Conservation (phyloP, 495 filamentous ascomycete genomes). For the Amniculicola lignicola region DNA sequence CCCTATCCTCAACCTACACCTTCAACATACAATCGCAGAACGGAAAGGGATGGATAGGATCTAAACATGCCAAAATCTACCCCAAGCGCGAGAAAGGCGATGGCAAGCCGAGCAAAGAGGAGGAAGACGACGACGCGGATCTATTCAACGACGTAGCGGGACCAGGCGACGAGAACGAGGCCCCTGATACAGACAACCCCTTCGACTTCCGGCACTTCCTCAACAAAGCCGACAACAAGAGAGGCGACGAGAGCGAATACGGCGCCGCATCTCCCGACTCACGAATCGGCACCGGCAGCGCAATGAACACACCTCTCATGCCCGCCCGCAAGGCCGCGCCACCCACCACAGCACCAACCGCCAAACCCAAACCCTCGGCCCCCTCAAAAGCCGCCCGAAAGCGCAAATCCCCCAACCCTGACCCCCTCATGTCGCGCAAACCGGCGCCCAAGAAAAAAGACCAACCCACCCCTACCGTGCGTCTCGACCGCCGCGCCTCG, state of each 20-base stretch:
- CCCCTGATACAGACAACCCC: slow-evolving; percentile 53
- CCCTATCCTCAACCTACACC: slow-evolving; percentile 51
- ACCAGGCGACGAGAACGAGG: slow-evolving; percentile 42
- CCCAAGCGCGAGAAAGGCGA: slow-evolving; percentile 10
- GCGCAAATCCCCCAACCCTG: slow-evolving; percentile 12
- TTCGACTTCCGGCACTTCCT: slow-evolving; percentile 61
- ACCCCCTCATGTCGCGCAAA: slow-evolving; percentile 7
- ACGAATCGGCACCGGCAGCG: slow-evolving; percentile 37
- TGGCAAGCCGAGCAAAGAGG: slow-evolving; percentile 3
- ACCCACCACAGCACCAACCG: neutral
- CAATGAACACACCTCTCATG: slow-evolving; percentile 25
- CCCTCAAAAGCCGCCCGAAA: slow-evolving; percentile 8
- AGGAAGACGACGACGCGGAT: slow-evolving; percentile 36
- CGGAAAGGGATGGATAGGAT: slow-evolving; percentile 16
- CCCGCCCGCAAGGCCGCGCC: slow-evolving; percentile 18
- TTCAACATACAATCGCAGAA: slow-evolving; percentile 55
- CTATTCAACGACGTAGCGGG: slow-evolving; percentile 42
- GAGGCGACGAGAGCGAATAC: slow-evolving; percentile 17
- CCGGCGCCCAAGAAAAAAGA: slow-evolving; percentile 6
- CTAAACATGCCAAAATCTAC: slow-evolving; percentile 38
- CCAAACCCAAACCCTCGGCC: slow-evolving; percentile 10
- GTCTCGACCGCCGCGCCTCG: slow-evolving; percentile 33
- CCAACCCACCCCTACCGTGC: slow-evolving; percentile 23
- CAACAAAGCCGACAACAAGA: slow-evolving; percentile 45
- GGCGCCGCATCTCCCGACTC: slow-evolving; percentile 45